Base-by-base conservation (phyloP, 1,139 yeast species). In the Zygosaccharomyces pseudobailii region DNA sequence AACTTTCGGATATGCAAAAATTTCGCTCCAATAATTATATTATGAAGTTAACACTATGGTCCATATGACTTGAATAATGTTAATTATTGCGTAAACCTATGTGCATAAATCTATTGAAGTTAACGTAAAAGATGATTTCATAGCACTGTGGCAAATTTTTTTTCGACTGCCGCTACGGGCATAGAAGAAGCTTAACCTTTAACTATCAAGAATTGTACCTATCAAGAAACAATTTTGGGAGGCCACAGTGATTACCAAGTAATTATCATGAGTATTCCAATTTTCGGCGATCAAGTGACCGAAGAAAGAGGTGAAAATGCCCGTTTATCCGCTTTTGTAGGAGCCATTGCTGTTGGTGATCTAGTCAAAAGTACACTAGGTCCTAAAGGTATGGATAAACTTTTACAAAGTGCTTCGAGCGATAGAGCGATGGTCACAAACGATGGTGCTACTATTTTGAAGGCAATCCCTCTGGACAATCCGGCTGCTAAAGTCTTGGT, bases 291-390 rank as follows among this genome's bases (percentile, higher is more conserved):
- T 68, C 96, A 92, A 70, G 97, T 94, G 48, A 84, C 94, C 6
- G 98, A 92, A 70, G 98, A 92, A 70, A 80, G 97, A 60, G 98
- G 94, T 35, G 98, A 92, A 70, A 90, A 90, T 71, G 98, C 98
- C 45, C 89, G 97, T 72, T 76, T 89, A 73, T 87, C 96, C 9
- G 90, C 98, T 3, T 92, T 92, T 71, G 96, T 92, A 20, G 98
- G 98, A 43, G 98, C 98, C 55, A 92, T 92, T 67, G 98, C 98
- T 36, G 98, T 92, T 24, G 98, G 97, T 43, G 98, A 92, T 68
- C 76, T 92, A 54, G 97, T 92, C 40, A 92, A 94, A 69, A 82
- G 96, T 30, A 94, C 98, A 3, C 74, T 92, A 57, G 98, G 98
- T 8, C 98, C 98, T 55, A 92, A 92, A 68, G 98, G 98, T 52